These are phyloP conservation scores for Boletus huronensis DNA, from an alignment of 768 basidiomycete species.

Conservation along the genomic window DNA sequence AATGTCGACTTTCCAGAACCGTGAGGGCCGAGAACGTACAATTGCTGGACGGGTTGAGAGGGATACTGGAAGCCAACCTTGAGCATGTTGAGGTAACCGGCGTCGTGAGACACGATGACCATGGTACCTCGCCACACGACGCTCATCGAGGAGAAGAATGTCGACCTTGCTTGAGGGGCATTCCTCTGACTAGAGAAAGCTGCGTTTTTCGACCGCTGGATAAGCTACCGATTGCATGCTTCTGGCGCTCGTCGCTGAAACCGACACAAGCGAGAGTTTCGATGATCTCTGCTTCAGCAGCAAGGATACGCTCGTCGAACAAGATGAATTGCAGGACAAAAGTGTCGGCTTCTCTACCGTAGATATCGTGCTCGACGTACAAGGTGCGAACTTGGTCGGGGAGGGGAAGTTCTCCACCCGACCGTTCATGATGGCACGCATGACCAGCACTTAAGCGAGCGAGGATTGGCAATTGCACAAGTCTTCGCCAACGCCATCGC, in stretches of 20 bases:
- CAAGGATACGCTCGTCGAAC: conserved; percentile 78
- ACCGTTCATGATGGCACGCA: conserved; percentile 90
- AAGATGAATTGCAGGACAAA: conserved; percentile 88
- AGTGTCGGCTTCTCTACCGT: conserved; percentile 90
- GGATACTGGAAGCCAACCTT: conserved; percentile 98
- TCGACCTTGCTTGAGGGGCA: conserved; percentile 99
- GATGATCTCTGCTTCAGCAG: conserved; percentile 62
- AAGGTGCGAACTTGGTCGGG: conserved; percentile 97
- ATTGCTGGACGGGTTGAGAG: conserved; percentile 77
- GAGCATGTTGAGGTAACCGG: conserved; percentile 96
- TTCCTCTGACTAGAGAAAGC: conserved; percentile 93
- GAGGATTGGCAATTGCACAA: conserved; percentile 99
- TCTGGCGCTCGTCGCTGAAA: conserved; percentile 85
- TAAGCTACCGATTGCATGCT: conserved; percentile 78
- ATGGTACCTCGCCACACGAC: conserved; percentile 92
- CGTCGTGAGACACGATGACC: conserved; percentile 99
- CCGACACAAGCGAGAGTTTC: conserved; percentile 88
- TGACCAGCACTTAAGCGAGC: conserved; percentile 97
- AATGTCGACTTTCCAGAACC: conserved; percentile 98
- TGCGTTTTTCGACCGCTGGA: conserved; percentile 99
- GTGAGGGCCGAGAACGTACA: conserved; percentile 95
- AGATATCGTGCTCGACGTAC: conserved; percentile 99
- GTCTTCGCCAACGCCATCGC: conserved; percentile 81
- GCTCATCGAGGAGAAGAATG: conserved; percentile 94
- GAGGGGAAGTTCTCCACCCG: conserved; percentile 99